Evolutionary conservation across 495 filamentous ascomycete species (phyloP), one percentile per base, ranked within the genome.

Genomic region (Lasiosphaeria miniovina): DNA sequence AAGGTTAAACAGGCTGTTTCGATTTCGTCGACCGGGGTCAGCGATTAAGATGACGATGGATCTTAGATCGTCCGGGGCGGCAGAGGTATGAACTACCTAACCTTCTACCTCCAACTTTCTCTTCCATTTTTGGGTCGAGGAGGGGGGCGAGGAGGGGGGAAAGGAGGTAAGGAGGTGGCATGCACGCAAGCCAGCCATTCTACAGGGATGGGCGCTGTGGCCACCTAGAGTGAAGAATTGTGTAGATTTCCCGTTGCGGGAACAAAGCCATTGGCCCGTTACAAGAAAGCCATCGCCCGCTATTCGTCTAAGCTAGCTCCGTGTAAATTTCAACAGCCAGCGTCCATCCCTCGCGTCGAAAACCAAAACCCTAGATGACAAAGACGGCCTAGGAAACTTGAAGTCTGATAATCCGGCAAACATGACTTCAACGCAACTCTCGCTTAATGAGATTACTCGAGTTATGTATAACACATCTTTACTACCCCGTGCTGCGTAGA

Each of bases 1-100:
- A 48, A 53, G 59, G 57, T 41, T 55, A 63, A 68, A 68, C 66
- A 68, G 64, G 52, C 64, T 65, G 68, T 64, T 65, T 60, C 53
- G 57, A 45, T 53, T 60, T 58, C 62, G 58, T 61, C 57, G 53
- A 52, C 62, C 61, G 64, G 58, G 61, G 62, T 62, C 45, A 51
- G 54, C 50, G 55, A 59, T 31, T 49, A 43, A 59, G 62, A 69
- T 60, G 61, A 59, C 54, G 57, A 61, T 66, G 68, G 66, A 62
- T 64, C 67, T 68, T 59, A 55, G 24, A 65, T 60, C 61, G 46
- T 64, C 53, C 58, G 59, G 63, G 46, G 59, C 58, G 61, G 66
- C 32, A 57, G 63, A 63, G 60, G 67, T 64, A 65, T 68, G 66
- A 68, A 62, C 61, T 62, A 55, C 54, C 56, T n/a, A 4, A n/a